Base-by-base conservation (phyloP, 352 stramenopile species). In the Phytophthora megakarya region DNA sequence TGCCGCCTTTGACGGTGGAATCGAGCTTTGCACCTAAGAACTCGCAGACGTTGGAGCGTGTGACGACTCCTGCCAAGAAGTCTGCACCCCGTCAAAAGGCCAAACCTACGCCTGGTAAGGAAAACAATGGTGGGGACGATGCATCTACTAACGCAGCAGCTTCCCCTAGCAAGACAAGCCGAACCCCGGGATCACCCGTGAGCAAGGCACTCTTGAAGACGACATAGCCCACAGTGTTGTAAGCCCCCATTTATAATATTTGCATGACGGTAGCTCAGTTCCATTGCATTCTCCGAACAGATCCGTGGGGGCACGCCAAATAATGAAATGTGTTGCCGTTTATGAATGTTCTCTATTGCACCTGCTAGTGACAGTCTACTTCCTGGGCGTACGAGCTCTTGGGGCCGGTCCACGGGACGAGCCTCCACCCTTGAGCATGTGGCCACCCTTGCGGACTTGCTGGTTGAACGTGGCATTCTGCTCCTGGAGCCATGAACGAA, bases 381-480 rank as follows among this genome's bases (percentile, higher is more conserved):
- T 86, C 55, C 72, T 81, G 45, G 67, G 64, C 6, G 67, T 60
- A 51, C 83, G 81, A n/a, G 75, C 76, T 44, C 87, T 86, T 48
- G 85, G 88, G 19, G 71, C 77, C 9, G 79, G 80, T 59, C 84
- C 64, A 28, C 65, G 69, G 28, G 69, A 58, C 0, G 81, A 89
- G 49, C 97, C 97, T 67, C 96, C 96, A 47, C 96, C 97, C 69
- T 95, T 98, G 61, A 99, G 81, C 64, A 99, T 92, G 40, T 97
- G 82, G 51, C 96, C 96, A 51, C 96, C 96, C 71, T 98, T 93
- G 64, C 93, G 88, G 25, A 98, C 97, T 83, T 99, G 96, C 62
- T 99, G 84, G 75, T 99, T 99, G 80, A 99, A 98, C 62, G 95
- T 98, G 5, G 95, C 96, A 71, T 98, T 97, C 67, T 99, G 95